phyloP scores from a whole-genome alignment of 2,329 filamentous ascomycete genomes.

The Fusarium domesticum region DNA sequence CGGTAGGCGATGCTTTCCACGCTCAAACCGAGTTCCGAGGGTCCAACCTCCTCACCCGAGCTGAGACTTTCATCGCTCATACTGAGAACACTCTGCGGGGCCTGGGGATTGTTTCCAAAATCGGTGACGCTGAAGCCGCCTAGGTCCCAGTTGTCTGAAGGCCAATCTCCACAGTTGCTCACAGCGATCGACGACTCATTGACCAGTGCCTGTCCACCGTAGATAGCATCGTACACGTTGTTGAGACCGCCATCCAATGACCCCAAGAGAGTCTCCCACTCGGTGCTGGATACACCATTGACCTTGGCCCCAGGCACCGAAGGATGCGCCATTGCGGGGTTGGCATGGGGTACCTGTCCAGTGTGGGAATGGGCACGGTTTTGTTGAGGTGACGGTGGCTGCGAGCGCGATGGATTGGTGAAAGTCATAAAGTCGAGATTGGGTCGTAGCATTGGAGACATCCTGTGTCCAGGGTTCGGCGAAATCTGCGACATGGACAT shows the following conservation, averaged over 20 bases:
- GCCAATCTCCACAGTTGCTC: slow-evolving; percentile 47
- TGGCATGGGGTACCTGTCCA: slow-evolving; percentile 16
- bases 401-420: slow-evolving; percentile 44
- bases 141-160: slow-evolving; percentile 56
- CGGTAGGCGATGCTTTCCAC: slow-evolving; percentile 37
- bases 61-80: slow-evolving; percentile 58
- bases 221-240: slow-evolving; percentile 83
- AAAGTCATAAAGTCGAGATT: slow-evolving; percentile 61
- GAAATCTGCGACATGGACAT: slow-evolving; percentile 45
- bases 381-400: slow-evolving; percentile 49
- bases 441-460: slow-evolving; percentile 22
- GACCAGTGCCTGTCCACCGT: slow-evolving; percentile 59
- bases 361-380: slow-evolving; percentile 37
- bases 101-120: slow-evolving; percentile 40
- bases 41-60: slow-evolving; percentile 50
- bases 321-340: slow-evolving; percentile 30
- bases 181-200: slow-evolving; percentile 45
- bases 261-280: slow-evolving; percentile 81
- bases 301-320: slow-evolving; percentile 31
- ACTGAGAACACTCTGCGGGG: slow-evolving; percentile 53
- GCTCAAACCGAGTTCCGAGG: slow-evolving; percentile 45
- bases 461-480: slow-evolving; percentile 33
- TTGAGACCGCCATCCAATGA: slow-evolving; percentile 75
- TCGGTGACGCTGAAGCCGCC: slow-evolving; percentile 50
- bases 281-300: slow-evolving; percentile 55